Base-by-base conservation (phyloP, 495 filamentous ascomycete genomes). In the Pseudoneurospora amorphoporcata region DNA sequence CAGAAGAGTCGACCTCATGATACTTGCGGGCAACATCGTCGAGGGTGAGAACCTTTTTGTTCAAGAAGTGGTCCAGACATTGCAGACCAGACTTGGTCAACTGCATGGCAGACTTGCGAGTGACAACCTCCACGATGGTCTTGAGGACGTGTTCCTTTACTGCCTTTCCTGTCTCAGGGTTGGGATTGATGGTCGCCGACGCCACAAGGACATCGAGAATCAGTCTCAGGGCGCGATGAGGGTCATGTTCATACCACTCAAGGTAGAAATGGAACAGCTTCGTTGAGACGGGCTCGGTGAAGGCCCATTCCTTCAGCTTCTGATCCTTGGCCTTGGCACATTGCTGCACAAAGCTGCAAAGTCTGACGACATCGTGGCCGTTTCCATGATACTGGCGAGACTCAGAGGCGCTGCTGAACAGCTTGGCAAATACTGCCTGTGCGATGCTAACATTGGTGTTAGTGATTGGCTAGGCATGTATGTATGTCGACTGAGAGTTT, bases 141-240 rank as follows among this genome's bases (percentile, higher is more conserved):
- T 77, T 75, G 14, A 88, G 71, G 29, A 88, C 78, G 47, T 75
- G 72, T 1, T 76, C 69, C 73, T 83, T 85, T 8, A 86, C 75
- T 29, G 74, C 47, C 70, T 69, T 73, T 16, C 81, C 79, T 19
- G 75, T 81, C 53, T 76, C 75, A 17, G 76, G 75, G 69, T 79
- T 78, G 9, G 87, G 85, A 70, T 87, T 86, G 42, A 81, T 87
- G 17, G 77, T 81, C 47, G 90, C 76, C 8, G 89, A 83, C 23
- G 82, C 79, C 41, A 83, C 83, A 70, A 92, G 78, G 58, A 88
- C 85, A 74, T 88, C 83, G 65, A 96, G 79, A 0, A 94, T 84
- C 74, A 93, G 90, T 77, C 90, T 89, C 86, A 94, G 86, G 39
- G 92, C 90, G 70, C 93, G 91, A 37, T 90, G 86, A 72, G 90